phyloP scores from a whole-genome alignment of 371 early-diverging fungal species.

The Mucor lusitanicus region DNA sequence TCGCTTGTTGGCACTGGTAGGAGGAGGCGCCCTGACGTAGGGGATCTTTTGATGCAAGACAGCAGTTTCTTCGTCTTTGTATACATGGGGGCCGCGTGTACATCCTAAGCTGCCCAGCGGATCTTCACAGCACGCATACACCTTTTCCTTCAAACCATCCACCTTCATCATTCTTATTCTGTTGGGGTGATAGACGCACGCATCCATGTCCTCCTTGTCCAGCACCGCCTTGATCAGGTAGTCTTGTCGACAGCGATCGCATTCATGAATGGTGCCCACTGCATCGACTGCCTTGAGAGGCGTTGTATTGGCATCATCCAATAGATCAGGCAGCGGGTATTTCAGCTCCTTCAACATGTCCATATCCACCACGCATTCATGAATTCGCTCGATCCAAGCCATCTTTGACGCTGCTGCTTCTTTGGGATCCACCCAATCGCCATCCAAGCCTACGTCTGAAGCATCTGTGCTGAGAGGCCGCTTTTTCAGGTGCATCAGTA shows the following conservation, averaged over 20 bases:
- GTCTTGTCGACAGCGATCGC: slow-evolving; percentile 53
- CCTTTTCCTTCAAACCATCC: slow-evolving; percentile 44
- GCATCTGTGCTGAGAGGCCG: slow-evolving; percentile 30
- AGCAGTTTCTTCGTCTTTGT: slow-evolving; percentile 33
- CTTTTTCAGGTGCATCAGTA: slow-evolving; percentile 52
- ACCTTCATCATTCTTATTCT: slow-evolving; percentile 29
- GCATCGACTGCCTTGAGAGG: background rate
- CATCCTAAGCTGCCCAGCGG: slow-evolving; percentile 50
- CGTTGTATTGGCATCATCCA: background rate
- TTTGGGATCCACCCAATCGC: slow-evolving; percentile 47
- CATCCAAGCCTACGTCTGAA: slow-evolving; percentile 52
- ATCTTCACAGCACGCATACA: slow-evolving; percentile 53
- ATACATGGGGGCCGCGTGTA: slow-evolving; percentile 53
- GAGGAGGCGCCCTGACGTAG: slow-evolving; percentile 34
- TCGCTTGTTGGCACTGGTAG: background rate
- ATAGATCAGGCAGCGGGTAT: slow-evolving; percentile 41
- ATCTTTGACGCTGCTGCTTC: background rate
- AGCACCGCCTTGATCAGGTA: slow-evolving; percentile 46
- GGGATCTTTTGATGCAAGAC: slow-evolving; percentile 48
- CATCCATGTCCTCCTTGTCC: slow-evolving; percentile 27
- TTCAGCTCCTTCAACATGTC: slow-evolving; percentile 25
- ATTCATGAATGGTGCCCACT: slow-evolving; percentile 28
- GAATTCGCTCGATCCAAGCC: slow-evolving; percentile 6
- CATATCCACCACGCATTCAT: slow-evolving; percentile 27
- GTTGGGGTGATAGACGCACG: slow-evolving; percentile 48